Conservation (phyloP, 495 filamentous ascomycete species). For the Penicillium longicatenatum region DNA sequence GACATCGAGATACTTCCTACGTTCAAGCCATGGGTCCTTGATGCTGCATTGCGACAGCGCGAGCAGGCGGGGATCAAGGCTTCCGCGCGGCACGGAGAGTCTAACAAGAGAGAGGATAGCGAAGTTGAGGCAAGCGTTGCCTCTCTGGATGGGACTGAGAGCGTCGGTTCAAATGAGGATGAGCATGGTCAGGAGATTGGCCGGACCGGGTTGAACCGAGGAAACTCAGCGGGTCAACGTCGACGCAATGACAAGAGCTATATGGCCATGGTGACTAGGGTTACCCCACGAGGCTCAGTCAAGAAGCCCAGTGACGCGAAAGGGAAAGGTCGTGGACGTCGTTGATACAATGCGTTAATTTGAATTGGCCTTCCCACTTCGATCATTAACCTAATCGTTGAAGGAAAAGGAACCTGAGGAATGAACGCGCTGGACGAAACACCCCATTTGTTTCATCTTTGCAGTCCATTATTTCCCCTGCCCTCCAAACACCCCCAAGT, state of each 20-base stretch:
- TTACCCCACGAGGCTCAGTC: constrained; percentile 1
- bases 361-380: too few species aligned
- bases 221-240: constrained; percentile 15
- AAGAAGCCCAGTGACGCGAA: constrained; percentile 9
- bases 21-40: constrained; percentile 37
- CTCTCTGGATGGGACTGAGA: background rate
- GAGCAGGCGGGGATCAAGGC: background rate
- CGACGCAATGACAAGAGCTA: constrained; percentile 13
- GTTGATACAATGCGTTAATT: background rate
- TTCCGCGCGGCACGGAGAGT: too few species aligned
- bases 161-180: background rate
- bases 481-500: too few species aligned
- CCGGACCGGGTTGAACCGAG: constrained; percentile 14
- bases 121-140: background rate
- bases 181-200: background rate
- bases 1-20: constrained; percentile 70
- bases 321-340: background rate
- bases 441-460: too few species aligned
- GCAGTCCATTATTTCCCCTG: too few species aligned
- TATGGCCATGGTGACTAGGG: constrained; percentile 1
- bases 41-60: constrained; percentile 7
- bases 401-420: too few species aligned
- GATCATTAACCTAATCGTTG: too few species aligned
- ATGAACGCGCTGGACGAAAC: too few species aligned
- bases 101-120: background rate